Base-by-base conservation (phyloP, 2,329 filamentous ascomycete species). In the Fusarium coicis region DNA sequence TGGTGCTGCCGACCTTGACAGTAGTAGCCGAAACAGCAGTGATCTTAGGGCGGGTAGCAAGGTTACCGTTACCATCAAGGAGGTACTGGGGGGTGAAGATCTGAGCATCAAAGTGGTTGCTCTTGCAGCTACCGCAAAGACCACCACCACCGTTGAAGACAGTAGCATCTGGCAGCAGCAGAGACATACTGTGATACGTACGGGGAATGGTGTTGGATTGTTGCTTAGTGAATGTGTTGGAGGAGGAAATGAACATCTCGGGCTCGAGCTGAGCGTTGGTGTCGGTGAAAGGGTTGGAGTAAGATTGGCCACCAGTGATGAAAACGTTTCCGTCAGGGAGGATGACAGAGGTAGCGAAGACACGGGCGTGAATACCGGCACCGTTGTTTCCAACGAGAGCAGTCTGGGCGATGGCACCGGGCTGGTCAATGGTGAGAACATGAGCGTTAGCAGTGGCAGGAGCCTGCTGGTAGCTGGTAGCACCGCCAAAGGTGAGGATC, bases 401-500 rank as follows among this genome's bases (percentile, higher is more conserved):
- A 8, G 63, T 72, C 2, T 72, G 54, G 11, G 68, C 63, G 19
- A 21, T 32, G 8, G 43, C n/a, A 37, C 69, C 69, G 4, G 69
- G 69, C 55, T 72, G 37, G 12, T 77, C 80, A 34, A 90, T 80
- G 0, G 86, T 88, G 32, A 88, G 85, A 66, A 89, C 72, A 74
- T 87, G 84, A 0, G 87, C 85, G 68, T 84, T 82, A 5, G 79
- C 80, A 1, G 84, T 84, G 2, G 84, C 84, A 9, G 78, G 67
- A 26, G 80, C 81, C 4, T 60, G 54, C 82, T 74, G 39, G 84
- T 89, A 90, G 47, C 81, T 80, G 0, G 83, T 80, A 2, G 84
- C 79, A 9, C 88, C 89, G 18, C 89, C 88, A 10, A 83, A 79
- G 0, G 86, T 85, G 15, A 90, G 79, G 32, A 90, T 89, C 78